Conservation (phyloP, 805 yeast genomes). For the Cyberlindnera suaveolens region DNA sequence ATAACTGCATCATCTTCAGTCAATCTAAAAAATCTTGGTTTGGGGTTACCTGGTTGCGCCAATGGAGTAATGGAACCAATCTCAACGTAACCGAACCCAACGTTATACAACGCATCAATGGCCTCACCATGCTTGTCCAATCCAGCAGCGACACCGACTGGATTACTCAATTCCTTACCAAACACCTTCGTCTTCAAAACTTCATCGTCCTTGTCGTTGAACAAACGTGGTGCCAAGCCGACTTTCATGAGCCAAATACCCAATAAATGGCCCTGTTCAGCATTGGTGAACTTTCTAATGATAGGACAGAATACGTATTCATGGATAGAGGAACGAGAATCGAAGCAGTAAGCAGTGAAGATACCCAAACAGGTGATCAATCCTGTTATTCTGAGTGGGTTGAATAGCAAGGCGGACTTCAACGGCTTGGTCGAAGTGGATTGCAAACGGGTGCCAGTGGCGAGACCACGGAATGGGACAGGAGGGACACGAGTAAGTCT, state of each 20-base stretch:
- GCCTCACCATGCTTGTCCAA: conserved; percentile 92
- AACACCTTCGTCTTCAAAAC: conserved; percentile 56
- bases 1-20: conserved; percentile 85
- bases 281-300: conserved; percentile 62
- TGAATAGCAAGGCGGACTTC: neutral
- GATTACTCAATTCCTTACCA: conserved; percentile 59
- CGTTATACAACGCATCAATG: conserved; percentile 67
- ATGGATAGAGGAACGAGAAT: conserved; percentile 77
- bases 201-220: conserved; percentile 45
- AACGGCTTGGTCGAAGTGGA: neutral
- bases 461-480: neutral
- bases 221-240: conserved; percentile 60
- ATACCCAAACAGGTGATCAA: conserved; percentile 18
- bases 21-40: conserved; percentile 84
- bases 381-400: conserved; percentile 3
- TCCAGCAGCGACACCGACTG: conserved; percentile 94
- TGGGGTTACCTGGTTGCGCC: conserved; percentile 94
- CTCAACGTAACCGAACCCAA: conserved; percentile 88
- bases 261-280: conserved; percentile 78
- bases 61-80: conserved; percentile 89
- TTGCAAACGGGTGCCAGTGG: neutral
- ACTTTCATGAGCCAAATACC: conserved; percentile 66
- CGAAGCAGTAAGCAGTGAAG: conserved; percentile 52
- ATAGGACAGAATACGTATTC: conserved; percentile 79
- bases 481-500: neutral